phyloP scores from a whole-genome alignment of 768 basidiomycete species.

The Clavulina sp. region DNA sequence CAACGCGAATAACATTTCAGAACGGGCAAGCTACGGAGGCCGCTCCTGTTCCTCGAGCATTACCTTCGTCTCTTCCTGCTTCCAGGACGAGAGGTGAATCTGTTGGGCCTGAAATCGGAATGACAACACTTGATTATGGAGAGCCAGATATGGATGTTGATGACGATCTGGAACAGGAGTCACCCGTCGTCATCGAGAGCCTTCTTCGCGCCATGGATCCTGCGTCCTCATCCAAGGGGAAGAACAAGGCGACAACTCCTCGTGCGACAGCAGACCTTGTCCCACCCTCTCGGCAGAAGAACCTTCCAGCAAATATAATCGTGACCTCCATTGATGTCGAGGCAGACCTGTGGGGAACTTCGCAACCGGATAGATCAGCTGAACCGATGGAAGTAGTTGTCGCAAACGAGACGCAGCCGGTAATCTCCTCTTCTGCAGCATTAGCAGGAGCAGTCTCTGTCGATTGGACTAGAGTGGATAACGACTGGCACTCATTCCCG shows the following conservation, averaged over 20 bases:
- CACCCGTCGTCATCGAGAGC: conserved; percentile 1
- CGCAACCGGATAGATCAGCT: not conserved
- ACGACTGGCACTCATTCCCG: not conserved
- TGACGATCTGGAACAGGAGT: conserved; percentile 11
- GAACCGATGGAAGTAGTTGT: conserved; percentile 20
- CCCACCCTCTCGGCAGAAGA: conserved; percentile 46
- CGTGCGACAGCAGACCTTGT: conserved; percentile 24
- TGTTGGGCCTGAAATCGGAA: not conserved
- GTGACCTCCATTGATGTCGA: conserved; percentile 62
- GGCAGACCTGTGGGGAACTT: conserved; percentile 23
- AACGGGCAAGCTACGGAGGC: too few species aligned
- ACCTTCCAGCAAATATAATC: conserved; percentile 43
- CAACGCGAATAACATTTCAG: conserved; percentile 28
- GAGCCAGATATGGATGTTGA: conserved; percentile 22
- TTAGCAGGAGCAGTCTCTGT: not conserved
- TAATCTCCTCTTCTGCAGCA: not conserved
- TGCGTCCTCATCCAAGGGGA: conserved; percentile 9
- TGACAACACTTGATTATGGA: not conserved
- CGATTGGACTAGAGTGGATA: not conserved
- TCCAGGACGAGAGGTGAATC: not conserved
- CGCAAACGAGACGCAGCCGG: conserved; percentile 17
- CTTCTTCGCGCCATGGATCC: not conserved
- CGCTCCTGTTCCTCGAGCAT: too few species aligned
- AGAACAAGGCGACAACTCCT: conserved; percentile 5
- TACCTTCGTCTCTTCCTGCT: too few species aligned